Base-by-base conservation (phyloP, 1,284 basidiomycete species). In the Cryptococcus sp. region DNA sequence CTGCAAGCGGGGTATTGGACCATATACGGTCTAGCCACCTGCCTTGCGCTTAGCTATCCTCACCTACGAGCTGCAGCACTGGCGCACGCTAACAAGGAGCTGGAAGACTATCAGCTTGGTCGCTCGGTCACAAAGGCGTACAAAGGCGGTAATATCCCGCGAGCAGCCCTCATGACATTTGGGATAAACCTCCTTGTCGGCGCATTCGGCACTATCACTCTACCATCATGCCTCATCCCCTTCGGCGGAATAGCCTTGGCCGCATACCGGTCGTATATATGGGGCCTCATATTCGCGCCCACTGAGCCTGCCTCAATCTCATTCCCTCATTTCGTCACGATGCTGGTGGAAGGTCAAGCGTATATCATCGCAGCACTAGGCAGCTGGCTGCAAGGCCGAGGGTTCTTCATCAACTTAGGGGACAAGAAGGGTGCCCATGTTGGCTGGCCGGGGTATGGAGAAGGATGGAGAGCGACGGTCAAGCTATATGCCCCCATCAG, bases 311-410 rank as follows among this genome's bases (percentile, higher is more conserved):
- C 23, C 11, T 20, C 22, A 5, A 25, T 46, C 19, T 20, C 53
- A n/a, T 11, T 45, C 25, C 42, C 41, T 13, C 53, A 54, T 46
- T n/a, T 47, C 23, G 10, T 54, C 42, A 54, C 53, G 20, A 20
- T 54, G 45, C n/a, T 54, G n/a, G 17, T 54, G 8, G 53, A 54
- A 38, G 53, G 53, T 16, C 53, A 54, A 23, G 53, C 53, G 3
- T 54, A 54, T 41, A 44, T 54, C 17, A 23, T 54, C 17, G 53
- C 53, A 5, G 41, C 53, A 25, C 38, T 45, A 10, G 53, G n/a
- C 13, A 39, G 42, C 8, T 54, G 53, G 53, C 20, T 54, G 20
- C 53, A 54, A 35, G 44, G 53, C 16, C 25, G 41, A 23, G 53
- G 25, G 15, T 23, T 54, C 27, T n/a, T 54, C 27, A n/a, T 20